Conservation (phyloP, 768 basidiomycete species). For the Panaeolus cyanescens region DNA sequence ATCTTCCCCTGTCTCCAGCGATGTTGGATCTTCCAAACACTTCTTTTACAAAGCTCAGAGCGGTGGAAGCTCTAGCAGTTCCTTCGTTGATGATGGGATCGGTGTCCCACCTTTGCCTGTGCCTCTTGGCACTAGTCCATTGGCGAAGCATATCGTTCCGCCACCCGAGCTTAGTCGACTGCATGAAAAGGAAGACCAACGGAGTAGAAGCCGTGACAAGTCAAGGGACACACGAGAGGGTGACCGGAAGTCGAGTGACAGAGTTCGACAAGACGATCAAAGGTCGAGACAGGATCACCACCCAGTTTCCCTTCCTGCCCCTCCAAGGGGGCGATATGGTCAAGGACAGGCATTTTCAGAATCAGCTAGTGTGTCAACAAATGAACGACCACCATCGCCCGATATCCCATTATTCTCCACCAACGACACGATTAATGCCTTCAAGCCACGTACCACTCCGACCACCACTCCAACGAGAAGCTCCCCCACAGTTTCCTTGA, state of each 20-base stretch:
- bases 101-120: slow-evolving; percentile 39
- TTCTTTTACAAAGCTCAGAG: slow-evolving; percentile 49
- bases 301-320: not conserved
- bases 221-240: not conserved
- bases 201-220: not conserved
- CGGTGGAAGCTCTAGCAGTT: slow-evolving; percentile 57
- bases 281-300: not conserved
- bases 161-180: slow-evolving; percentile 52
- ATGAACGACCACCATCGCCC: slow-evolving; percentile 32
- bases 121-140: slow-evolving; percentile 9
- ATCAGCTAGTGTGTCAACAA: not conserved
- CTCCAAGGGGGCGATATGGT: not conserved
- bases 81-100: slow-evolving; percentile 42
- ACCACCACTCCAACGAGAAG: not conserved
- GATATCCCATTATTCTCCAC: slow-evolving; percentile 55
- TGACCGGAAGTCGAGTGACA: not conserved
- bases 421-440: slow-evolving; percentile 46
- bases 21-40: slow-evolving; percentile 48
- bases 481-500: not conserved
- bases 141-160: slow-evolving; percentile 52
- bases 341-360: not conserved
- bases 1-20: slow-evolving; percentile 63
- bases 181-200: not conserved
- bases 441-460: slow-evolving; percentile 16
- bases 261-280: not conserved